Evolutionary conservation across 345 rosid species (phyloP), one percentile per base, ranked within the genome.

Genomic region (Melaleuca quinquenervia): DNA sequence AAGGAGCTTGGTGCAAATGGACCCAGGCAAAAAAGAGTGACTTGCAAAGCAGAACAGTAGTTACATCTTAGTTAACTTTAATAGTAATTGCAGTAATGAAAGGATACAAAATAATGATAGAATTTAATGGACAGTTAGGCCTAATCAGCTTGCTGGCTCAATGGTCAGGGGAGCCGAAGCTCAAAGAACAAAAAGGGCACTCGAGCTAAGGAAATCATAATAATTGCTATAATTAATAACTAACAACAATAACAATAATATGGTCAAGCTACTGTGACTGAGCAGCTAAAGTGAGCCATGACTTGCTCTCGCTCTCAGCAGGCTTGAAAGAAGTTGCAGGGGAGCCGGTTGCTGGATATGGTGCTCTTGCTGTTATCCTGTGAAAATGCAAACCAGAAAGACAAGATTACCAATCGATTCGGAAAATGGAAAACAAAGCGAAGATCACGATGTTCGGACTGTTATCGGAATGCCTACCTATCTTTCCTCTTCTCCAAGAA

Each of bases 401-500:
- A 24, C 29, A 53, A 10, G 51, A 29, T 18, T 24, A 51, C 29
- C 32, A 22, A 52, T 44, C 27, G 21, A 44, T 41, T 6, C 32
- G 12, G 55, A 8, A 44, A 44, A 5, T 27, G 50, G 21, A 26
- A 84, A 10, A 8, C 50, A 1, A 2, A 12, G 44, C 52, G 24
- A 52, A 51, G 62, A 75, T 76, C 1, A 24, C 9, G 74, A 21
- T 6, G 82, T 6, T 54, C 21, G 14, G 26, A n/a, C 8, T 6
- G 15, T 44, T 87, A 50, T 78, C 84, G 52, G 52, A 48, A 76
- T 85, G 86, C 92, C 60, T 94, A 96, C 98, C 98, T 93, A 51
- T 97, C 98, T 90, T 97, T 97, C 85, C 99, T 93, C 94, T 95
- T 97, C 90, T 92, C 98, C 84, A 97, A 53, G 93, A 97, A 97